phyloP scores from a whole-genome alignment of 306 rosid species.

The barrel medic (Medicago truncatula) region MtrunA17r5.0-ANR NC_053048.1:23996501-23997000 shows the following conservation, averaged over 20 bases:
- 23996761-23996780: too few species aligned
- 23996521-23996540: constrained; percentile 53
- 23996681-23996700: background rate
- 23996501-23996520: constrained; percentile 68
- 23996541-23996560: constrained; percentile 17
- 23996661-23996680: background rate
- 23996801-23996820: background rate
- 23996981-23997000: too few species aligned
- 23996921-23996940: too few species aligned
- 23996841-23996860: too few species aligned
- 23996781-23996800: background rate
- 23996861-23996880: too few species aligned
- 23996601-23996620: constrained; percentile 17
- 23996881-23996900: too few species aligned
- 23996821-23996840: background rate
- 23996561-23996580: background rate
- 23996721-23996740: background rate
- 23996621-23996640: constrained; percentile 13
- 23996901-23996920: too few species aligned
- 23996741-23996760: too few species aligned
- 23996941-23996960: too few species aligned
- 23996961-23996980: too few species aligned
- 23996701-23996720: background rate
- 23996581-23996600: background rate
- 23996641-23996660: background rate